These are phyloP conservation scores for Bipolaris bicolor DNA, from an alignment of 2,329 filamentous ascomycete species.

Conservation along the genomic window DNA sequence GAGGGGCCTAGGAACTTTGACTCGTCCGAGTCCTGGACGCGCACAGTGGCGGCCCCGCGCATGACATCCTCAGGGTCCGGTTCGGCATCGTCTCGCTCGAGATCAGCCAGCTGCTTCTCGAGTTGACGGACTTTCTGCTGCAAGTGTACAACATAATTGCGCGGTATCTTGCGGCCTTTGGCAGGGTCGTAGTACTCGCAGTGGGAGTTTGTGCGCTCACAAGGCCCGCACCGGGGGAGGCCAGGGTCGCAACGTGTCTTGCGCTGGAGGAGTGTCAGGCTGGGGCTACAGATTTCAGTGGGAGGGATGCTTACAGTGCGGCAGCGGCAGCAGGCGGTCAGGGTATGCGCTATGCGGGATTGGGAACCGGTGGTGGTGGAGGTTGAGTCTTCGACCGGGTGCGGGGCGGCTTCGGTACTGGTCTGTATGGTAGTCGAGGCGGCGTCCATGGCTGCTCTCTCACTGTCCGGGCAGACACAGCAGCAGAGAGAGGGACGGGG, in stretches of 20 bases:
- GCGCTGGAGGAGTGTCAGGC: constrained; percentile 61
- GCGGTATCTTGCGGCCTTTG: constrained; percentile 83
- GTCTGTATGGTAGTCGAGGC: constrained; percentile 22
- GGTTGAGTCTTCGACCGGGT: constrained; percentile 28
- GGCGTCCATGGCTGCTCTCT: constrained; percentile 31
- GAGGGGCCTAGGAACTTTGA: constrained; percentile 90
- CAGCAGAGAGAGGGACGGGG: constrained; percentile 12
- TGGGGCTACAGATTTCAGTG: background rate
- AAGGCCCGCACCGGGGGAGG: constrained; percentile 88
- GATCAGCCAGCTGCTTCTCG: constrained; percentile 79
- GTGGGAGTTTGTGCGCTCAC: constrained; percentile 85
- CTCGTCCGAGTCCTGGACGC: constrained; percentile 83
- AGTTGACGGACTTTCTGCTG: constrained; percentile 84
- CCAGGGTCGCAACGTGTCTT: constrained; percentile 96
- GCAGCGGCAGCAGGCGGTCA: constrained; percentile 81
- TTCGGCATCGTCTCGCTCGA: constrained; percentile 74
- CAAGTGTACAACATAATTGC: constrained; percentile 89
- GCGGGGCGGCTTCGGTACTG: constrained; percentile 29
- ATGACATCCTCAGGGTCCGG: constrained; percentile 83
- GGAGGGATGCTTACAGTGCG: constrained; percentile 65
- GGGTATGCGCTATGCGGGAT: constrained; percentile 73
- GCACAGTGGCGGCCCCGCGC: constrained; percentile 82
- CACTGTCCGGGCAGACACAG: constrained; percentile 14
- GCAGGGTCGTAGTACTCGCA: constrained; percentile 96
- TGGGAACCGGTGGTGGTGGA: constrained; percentile 28